phyloP scores from a whole-genome alignment of 306 rosid species.

The Castanea mollissima region DNA sequence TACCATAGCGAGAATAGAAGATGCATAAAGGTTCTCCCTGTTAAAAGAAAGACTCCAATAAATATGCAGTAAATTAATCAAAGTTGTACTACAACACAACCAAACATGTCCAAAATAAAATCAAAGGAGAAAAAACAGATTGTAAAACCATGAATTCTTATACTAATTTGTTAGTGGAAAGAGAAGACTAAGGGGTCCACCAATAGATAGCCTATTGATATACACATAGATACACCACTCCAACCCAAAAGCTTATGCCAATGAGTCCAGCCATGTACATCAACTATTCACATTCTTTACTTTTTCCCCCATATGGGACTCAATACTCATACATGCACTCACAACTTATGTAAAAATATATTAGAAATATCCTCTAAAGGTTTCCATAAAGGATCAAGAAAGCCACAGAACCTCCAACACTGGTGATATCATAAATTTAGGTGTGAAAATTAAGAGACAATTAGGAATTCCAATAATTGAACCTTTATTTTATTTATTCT shows the following conservation, averaged over 20 bases:
- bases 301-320: too few species aligned
- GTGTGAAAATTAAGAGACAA: background rate
- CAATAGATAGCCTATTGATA: too few species aligned
- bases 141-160: background rate
- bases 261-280: too few species aligned
- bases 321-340: too few species aligned
- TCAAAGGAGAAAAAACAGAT: background rate
- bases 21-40: slow-evolving; percentile 96
- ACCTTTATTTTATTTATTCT: background rate
- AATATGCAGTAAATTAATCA: slow-evolving; percentile 21
- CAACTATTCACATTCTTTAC: too few species aligned
- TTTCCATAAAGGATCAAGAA: background rate
- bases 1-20: slow-evolving; percentile 94
- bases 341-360: background rate
- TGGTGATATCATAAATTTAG: background rate
- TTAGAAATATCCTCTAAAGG: background rate
- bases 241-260: too few species aligned
- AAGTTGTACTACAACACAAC: slow-evolving; percentile 1
- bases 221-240: too few species aligned
- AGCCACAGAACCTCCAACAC: background rate
- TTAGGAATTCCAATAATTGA: background rate
- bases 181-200: too few species aligned
- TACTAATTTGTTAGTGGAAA: too few species aligned
- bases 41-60: slow-evolving; percentile 26
- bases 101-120: background rate